Percentiles rank a stretch among this genome's conserved stretches.
These are phyloP conservation scores for Exserohilum turcica DNA, from an alignment of 2,329 filamentous ascomycete species.

Conservation along the genomic window DNA sequence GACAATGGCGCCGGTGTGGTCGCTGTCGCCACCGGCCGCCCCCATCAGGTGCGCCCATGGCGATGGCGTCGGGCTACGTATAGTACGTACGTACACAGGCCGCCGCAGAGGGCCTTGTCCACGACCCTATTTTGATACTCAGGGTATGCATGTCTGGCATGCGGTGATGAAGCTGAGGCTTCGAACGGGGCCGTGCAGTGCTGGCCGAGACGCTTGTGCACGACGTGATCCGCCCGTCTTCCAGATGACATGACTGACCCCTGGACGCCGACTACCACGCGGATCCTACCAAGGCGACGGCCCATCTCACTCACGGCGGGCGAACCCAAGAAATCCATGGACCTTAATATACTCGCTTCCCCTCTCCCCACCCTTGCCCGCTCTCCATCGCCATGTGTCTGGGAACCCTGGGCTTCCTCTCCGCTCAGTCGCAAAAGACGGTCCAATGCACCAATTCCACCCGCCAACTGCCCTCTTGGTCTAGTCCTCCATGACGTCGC, in stretches of 20 bases:
- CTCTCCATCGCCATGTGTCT: conserved; percentile 1
- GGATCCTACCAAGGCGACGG: conserved; percentile 13
- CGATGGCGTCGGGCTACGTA: background rate
- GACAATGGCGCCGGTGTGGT: background rate
- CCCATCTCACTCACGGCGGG: conserved; percentile 13
- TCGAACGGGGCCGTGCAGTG: conserved; percentile 2
- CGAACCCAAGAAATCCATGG: conserved; percentile 10
- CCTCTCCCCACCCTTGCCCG: conserved; percentile 10
- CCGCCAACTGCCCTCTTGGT: background rate
- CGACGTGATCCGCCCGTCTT: conserved; percentile 9
- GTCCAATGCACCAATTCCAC: background rate
- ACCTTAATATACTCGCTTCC: conserved; percentile 15
- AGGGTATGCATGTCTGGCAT: conserved; percentile 16
- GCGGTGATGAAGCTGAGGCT: conserved; percentile 13
- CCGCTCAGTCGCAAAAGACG: background rate
- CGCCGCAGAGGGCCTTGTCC: background rate
- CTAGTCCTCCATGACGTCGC: conserved; percentile 7
- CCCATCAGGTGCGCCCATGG: background rate
- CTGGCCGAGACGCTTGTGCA: conserved; percentile 8
- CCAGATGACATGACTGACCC: conserved; percentile 14
- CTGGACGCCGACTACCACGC: conserved; percentile 15
- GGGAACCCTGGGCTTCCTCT: conserved; percentile 1
- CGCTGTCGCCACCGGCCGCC: background rate
- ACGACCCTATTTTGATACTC: background rate
- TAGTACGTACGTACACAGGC: no score